Conservation (phyloP, 805 yeast species). For the Schwanniomyces occidentalis region DNA sequence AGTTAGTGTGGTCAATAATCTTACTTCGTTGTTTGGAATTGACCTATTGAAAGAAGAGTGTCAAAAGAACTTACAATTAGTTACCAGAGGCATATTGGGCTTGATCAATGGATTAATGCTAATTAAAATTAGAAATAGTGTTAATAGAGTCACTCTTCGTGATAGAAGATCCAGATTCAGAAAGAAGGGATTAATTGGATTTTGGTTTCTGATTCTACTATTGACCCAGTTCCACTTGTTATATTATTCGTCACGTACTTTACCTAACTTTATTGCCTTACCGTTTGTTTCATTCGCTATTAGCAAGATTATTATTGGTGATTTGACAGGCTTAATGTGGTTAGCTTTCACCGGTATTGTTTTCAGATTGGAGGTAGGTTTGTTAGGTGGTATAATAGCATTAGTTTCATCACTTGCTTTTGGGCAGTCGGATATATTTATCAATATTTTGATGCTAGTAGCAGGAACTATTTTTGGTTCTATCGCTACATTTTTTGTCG, state of each 20-base stretch:
- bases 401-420: conserved; percentile 44
- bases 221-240: conserved; percentile 76
- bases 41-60: conserved; percentile 12
- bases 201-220: conserved; percentile 62
- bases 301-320: conserved; percentile 50
- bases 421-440: conserved; percentile 45
- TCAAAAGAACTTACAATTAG: conserved; percentile 52
- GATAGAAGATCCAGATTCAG: conserved; percentile 16
- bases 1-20: conserved; percentile 34
- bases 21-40: conserved; percentile 18
- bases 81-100: conserved; percentile 64
- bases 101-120: conserved; percentile 56
- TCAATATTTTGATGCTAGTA: conserved; percentile 38
- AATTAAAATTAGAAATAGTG: conserved; percentile 46
- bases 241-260: conserved; percentile 78
- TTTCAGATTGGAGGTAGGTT: conserved; percentile 70
- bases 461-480: conserved; percentile 57
- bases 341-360: conserved; percentile 64
- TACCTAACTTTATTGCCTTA: conserved; percentile 85
- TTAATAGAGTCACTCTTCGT: conserved; percentile 21
- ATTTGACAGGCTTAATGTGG: conserved; percentile 48
- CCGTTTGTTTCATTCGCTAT: conserved; percentile 67
- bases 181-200: conserved; percentile 31
- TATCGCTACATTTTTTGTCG: conserved; percentile 50
- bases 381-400: conserved; percentile 51